Conservation (phyloP, 495 filamentous ascomycete genomes). For the Pyronema domesticum region DNA sequence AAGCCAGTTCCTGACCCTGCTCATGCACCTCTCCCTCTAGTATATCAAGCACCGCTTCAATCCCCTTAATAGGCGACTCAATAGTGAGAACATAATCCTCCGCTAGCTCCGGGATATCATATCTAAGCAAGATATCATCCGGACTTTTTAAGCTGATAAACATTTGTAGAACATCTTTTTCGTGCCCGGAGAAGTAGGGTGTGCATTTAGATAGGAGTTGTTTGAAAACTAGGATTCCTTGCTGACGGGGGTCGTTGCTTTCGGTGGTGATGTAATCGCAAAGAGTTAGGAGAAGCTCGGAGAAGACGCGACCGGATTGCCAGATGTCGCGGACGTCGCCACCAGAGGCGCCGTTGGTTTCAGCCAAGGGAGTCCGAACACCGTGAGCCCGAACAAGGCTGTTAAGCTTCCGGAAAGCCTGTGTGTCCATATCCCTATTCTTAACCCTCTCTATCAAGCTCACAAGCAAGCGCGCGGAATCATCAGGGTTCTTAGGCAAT, state of each 20-base stretch:
- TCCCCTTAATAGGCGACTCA: constrained; percentile 24
- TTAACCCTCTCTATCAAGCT: constrained; percentile 62
- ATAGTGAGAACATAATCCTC: constrained; percentile 36
- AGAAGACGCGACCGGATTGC: constrained; percentile 39
- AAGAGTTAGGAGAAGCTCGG: constrained; percentile 52
- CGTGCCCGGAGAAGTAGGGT: constrained; percentile 50
- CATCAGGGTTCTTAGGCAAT: constrained; percentile 32
- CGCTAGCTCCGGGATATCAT: constrained; percentile 35
- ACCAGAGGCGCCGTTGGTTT: constrained; percentile 28
- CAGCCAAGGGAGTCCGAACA: constrained; percentile 33
- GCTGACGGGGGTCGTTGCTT: constrained; percentile 59
- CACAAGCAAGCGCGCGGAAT: constrained; percentile 40
- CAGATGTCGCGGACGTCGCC: constrained; percentile 32
- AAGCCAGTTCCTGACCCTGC: neutral
- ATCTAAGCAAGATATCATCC: no score
- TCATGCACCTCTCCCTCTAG: constrained; percentile 26
- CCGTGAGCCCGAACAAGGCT: constrained; percentile 52
- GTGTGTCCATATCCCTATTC: constrained; percentile 55
- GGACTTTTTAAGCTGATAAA: constrained; percentile 7
- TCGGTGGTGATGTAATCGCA: constrained; percentile 53
- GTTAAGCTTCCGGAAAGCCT: constrained; percentile 77
- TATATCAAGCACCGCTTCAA: constrained; percentile 35
- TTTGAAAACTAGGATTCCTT: constrained; percentile 64
- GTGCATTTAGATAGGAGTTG: constrained; percentile 52
- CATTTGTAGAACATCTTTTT: constrained; percentile 31